Percentiles rank a stretch among this genome's conserved stretches.
Evolutionary conservation across 257 asterid species (phyloP).

Genomic region (Ajuga chamaepitys): DNA sequence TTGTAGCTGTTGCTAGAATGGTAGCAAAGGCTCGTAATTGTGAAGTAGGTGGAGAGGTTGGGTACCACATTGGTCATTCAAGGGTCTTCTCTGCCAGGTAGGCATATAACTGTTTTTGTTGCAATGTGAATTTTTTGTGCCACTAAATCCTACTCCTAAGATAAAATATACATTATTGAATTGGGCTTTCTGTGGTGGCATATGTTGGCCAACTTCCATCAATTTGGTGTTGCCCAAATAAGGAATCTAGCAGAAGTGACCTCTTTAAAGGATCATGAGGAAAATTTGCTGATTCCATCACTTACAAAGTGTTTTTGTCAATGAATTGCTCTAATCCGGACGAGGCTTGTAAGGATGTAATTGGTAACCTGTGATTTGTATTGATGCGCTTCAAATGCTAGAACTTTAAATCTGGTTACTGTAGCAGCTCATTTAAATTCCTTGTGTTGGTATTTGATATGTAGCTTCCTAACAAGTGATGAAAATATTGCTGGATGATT

Average conservation of each 20-base stretch:
- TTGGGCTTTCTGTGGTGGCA: background rate
- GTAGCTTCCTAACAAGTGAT: background rate
- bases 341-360: background rate
- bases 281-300: constrained; percentile 3
- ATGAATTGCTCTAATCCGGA: background rate
- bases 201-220: background rate
- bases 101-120: constrained; percentile 14
- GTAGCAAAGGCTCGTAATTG: constrained; percentile 83
- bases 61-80: constrained; percentile 96
- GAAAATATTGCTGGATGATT: background rate
- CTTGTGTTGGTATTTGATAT: background rate
- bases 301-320: background rate
- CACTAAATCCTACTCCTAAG: background rate
- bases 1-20: constrained; percentile 93
- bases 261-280: background rate
- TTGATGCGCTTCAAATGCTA: background rate
- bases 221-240: background rate
- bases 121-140: background rate
- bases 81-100: constrained; percentile 74
- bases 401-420: background rate
- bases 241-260: background rate
- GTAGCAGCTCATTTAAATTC: background rate
- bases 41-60: constrained; percentile 91
- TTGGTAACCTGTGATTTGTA: background rate
- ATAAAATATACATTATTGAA: background rate